A percentile compares a stretch with the other conserved stretches of the same genome.
phyloP scores from a whole-genome alignment of 352 stramenopile genomes.

The Pythium vanterpoolii region DNA sequence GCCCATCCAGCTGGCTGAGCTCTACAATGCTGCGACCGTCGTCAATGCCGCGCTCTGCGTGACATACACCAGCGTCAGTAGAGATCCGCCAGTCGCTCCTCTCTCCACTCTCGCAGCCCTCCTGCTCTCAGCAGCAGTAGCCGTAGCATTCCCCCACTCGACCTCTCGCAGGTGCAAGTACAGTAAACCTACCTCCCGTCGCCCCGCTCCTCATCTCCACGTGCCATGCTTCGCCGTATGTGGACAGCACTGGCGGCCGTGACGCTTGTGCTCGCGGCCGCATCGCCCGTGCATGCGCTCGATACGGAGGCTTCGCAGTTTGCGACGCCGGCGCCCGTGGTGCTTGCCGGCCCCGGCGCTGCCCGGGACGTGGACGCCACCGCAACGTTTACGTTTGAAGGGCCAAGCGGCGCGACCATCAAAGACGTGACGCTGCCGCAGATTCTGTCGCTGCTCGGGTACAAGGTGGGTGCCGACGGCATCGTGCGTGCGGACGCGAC shows the following conservation, averaged over 20 bases:
- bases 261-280: too few species aligned
- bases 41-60: too few species aligned
- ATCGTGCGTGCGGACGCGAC: slow-evolving; percentile 15
- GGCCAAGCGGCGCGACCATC: slow-evolving; percentile 6
- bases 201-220: background rate
- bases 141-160: background rate
- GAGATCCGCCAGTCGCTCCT: background rate
- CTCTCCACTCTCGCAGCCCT: background rate
- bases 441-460: slow-evolving; percentile 19
- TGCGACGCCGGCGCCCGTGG: too few species aligned
- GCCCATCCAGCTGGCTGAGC: background rate
- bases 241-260: slow-evolving; percentile 3
- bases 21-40: background rate
- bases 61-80: too few species aligned
- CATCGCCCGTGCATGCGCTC: background rate
- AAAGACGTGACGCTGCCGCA: slow-evolving; percentile 13
- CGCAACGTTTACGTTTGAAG: slow-evolving; percentile 14
- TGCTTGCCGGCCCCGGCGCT: background rate
- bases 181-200: background rate
- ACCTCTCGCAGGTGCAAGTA: slow-evolving; percentile 4
- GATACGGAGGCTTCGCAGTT: background rate
- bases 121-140: too few species aligned
- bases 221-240: slow-evolving; percentile 5
- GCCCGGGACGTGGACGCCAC: background rate
- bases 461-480: slow-evolving; percentile 11